phyloP scores from a whole-genome alignment of 345 rosid species.

The Firmiana major region DNA sequence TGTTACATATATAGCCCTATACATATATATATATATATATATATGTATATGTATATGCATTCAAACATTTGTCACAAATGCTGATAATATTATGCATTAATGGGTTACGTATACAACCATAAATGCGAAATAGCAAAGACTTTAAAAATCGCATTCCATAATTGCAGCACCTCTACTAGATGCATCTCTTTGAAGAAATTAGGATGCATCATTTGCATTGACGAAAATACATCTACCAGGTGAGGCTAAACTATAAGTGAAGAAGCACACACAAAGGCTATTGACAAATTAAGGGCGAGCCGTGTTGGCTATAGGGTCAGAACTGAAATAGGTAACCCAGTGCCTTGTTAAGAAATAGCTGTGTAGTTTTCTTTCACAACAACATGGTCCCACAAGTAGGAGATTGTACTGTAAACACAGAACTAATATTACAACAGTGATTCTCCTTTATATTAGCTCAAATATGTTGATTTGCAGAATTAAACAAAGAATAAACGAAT shows the following conservation, averaged over 20 bases:
- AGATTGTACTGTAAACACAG: not conserved
- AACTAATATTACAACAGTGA: not conserved
- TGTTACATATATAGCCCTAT: not conserved
- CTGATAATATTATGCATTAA: not conserved
- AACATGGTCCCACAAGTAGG: not conserved
- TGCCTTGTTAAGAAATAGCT: not conserved
- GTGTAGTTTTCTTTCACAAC: not conserved
- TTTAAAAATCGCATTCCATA: not conserved
- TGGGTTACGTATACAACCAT: not conserved
- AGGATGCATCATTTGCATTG: slow-evolving; percentile 7
- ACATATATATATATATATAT: too few species aligned
- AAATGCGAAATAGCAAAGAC: not conserved
- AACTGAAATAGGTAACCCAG: not conserved
- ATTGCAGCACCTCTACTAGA: not conserved
- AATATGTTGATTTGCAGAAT: not conserved
- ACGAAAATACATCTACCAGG: not conserved
- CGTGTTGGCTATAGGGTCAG: not conserved
- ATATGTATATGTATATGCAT: too few species aligned
- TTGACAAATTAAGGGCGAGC: not conserved
- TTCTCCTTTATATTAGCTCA: not conserved
- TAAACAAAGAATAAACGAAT: not conserved
- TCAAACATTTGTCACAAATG: not conserved
- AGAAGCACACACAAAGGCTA: not conserved
- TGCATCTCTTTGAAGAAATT: too few species aligned
- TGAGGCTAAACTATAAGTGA: not conserved